Evolutionary conservation across 345 rosid genomes (phyloP).

Genomic region (Streptanthus diversifolius): DNA sequence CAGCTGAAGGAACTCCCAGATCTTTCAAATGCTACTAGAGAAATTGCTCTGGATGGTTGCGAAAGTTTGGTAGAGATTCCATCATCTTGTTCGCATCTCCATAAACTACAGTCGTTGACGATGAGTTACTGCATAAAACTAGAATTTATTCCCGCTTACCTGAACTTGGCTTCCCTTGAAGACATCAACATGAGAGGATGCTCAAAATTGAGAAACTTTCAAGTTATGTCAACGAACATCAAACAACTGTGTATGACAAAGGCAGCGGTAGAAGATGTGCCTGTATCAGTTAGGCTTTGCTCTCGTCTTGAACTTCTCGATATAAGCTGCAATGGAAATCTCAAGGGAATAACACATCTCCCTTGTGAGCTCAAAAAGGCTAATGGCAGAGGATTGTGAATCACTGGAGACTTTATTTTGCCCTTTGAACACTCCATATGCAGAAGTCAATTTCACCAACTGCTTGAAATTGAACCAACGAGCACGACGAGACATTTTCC

Average conservation of each 20-base stretch:
- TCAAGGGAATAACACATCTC: background rate
- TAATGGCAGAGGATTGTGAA: too few species aligned
- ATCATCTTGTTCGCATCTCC: background rate
- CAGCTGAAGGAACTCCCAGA: slow-evolving; percentile 17
- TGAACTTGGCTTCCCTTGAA: background rate
- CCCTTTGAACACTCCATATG: too few species aligned
- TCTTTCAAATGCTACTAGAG: slow-evolving; percentile 18
- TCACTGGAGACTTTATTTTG: too few species aligned
- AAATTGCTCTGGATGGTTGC: background rate
- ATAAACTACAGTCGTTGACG: background rate
- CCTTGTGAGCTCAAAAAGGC: too few species aligned
- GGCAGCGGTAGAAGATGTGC: background rate
- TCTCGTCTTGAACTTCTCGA: background rate
- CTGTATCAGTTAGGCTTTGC: background rate
- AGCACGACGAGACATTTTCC: too few species aligned
- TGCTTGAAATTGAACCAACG: too few species aligned
- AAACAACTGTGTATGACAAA: background rate
- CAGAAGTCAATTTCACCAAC: too few species aligned
- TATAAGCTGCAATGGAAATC: background rate
- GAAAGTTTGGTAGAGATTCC: slow-evolving; percentile 5
- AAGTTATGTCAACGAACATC: background rate
- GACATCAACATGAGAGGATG: background rate
- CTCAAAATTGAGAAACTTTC: background rate
- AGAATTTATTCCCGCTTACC: background rate
- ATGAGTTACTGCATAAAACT: background rate